Evolutionary conservation across 345 rosid species (phyloP).

Genomic region (Anastatica hierochuntica): DNA sequence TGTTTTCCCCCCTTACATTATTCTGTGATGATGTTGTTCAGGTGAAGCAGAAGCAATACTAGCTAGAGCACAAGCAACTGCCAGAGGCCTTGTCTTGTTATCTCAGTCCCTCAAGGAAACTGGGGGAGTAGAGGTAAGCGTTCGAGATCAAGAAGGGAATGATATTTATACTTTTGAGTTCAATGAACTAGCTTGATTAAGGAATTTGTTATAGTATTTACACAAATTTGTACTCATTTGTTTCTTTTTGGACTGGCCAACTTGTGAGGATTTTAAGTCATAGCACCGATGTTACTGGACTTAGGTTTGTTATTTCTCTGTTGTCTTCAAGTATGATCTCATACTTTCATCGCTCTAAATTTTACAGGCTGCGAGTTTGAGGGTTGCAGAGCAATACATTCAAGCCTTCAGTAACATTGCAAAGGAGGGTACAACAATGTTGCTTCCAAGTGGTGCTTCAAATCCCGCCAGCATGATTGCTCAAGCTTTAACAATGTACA

Average conservation of each 20-base stretch:
- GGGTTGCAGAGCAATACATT: slow-evolving; percentile 76
- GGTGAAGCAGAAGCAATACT: slow-evolving; percentile 94
- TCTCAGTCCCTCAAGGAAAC: slow-evolving; percentile 59
- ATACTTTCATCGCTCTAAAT: slow-evolving; percentile 5
- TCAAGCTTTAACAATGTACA: slow-evolving; percentile 77
- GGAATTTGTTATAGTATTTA: slow-evolving; percentile 5
- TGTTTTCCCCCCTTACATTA: no score
- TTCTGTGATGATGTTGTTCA: slow-evolving; percentile 20
- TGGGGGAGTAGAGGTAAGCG: slow-evolving; percentile 82
- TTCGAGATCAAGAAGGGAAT: background rate
- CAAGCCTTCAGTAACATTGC: slow-evolving; percentile 88
- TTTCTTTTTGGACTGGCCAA: background rate
- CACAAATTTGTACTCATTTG: background rate
- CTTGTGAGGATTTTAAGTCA: background rate
- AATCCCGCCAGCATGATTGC: slow-evolving; percentile 71
- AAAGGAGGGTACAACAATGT: slow-evolving; percentile 85
- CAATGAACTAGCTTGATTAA: slow-evolving; percentile 14
- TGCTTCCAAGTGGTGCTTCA: slow-evolving; percentile 64
- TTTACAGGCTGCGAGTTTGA: slow-evolving; percentile 79
- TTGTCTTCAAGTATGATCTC: background rate
- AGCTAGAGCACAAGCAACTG: slow-evolving; percentile 83
- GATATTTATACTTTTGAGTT: no score
- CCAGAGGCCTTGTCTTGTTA: slow-evolving; percentile 59
- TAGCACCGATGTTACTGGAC: no score
- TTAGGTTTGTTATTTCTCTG: background rate